These are phyloP conservation scores for Podaxis pistillaris DNA, from an alignment of 768 basidiomycete species.

Conservation along the genomic window DNA sequence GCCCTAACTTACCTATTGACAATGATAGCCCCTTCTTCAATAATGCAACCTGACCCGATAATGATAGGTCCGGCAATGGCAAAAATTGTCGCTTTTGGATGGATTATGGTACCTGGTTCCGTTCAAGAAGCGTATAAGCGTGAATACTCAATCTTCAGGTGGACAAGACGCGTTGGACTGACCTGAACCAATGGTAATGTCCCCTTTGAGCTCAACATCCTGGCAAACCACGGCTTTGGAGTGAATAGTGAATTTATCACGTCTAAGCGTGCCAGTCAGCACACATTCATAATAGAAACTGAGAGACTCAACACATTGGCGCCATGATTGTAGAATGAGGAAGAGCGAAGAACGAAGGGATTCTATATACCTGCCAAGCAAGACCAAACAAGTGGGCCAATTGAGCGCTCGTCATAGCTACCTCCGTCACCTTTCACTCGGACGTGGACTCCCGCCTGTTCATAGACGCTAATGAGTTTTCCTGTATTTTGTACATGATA, in stretches of 20 bases:
- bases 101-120: slow-evolving; percentile 73
- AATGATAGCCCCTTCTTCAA: slow-evolving; percentile 89
- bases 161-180: not conserved
- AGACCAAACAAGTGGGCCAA: not conserved
- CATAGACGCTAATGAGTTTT: too few species aligned
- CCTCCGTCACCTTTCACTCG: too few species aligned
- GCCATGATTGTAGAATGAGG: slow-evolving; percentile 23
- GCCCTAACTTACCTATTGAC: slow-evolving; percentile 66
- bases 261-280: slow-evolving; percentile 39
- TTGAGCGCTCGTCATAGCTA: not conserved
- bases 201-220: slow-evolving; percentile 92
- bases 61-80: slow-evolving; percentile 89
- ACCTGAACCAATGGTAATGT: slow-evolving; percentile 91
- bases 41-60: slow-evolving; percentile 83
- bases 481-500: too few species aligned
- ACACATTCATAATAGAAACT: not conserved
- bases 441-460: too few species aligned
- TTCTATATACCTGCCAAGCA: not conserved
- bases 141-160: not conserved
- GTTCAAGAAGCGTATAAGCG: not conserved
- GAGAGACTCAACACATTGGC: slow-evolving; percentile 34
- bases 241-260: slow-evolving; percentile 87
- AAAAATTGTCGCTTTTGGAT: slow-evolving; percentile 92
- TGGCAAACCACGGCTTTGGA: slow-evolving; percentile 89
- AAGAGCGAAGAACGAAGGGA: not conserved